These are phyloP conservation scores for Tylopilus sp. DNA, from an alignment of 768 basidiomycete genomes.

Conservation along the genomic window DNA sequence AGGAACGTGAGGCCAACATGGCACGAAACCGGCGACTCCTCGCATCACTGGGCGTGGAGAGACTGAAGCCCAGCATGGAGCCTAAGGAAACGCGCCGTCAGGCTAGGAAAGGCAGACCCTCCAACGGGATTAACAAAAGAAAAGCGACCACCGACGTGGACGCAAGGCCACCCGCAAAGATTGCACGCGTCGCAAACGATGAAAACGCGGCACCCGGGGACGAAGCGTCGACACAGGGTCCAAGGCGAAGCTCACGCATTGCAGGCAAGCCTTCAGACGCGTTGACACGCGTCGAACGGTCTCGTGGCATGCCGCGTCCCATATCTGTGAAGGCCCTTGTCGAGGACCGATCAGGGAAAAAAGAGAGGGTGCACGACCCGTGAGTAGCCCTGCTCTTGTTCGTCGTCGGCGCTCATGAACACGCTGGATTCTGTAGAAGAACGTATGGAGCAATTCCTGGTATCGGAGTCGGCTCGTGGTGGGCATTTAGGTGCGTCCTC, in stretches of 20 bases:
- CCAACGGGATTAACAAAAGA: constrained; percentile 36
- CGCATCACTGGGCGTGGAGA: constrained; percentile 37
- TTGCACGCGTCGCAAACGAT: constrained; percentile 14
- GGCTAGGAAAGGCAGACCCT: constrained; percentile 2
- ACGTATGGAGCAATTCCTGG: constrained; percentile 79
- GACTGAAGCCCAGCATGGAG: constrained; percentile 41
- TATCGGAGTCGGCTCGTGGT: constrained; percentile 78
- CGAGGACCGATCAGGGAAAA: constrained; percentile 32
- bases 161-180: constrained; percentile 23
- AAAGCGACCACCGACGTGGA: constrained; percentile 32
- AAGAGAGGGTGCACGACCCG: constrained; percentile 33
- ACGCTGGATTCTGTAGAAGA: constrained; percentile 47
- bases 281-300: constrained; percentile 36
- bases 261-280: constrained; percentile 55
- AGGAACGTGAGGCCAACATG: constrained; percentile 36
- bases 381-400: constrained; percentile 8
- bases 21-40: constrained; percentile 44
- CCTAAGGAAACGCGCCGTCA: constrained; percentile 39
- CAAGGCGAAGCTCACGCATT: constrained; percentile 68
- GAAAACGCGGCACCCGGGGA: constrained; percentile 14
- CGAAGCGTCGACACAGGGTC: constrained; percentile 14
- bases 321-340: constrained; percentile 38
- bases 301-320: constrained; percentile 32
- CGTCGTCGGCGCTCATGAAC: constrained; percentile 19
- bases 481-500: constrained; percentile 56